Conservation (phyloP, 2,329 filamentous ascomycete species). For the Hansfordia pulvinata region DNA sequence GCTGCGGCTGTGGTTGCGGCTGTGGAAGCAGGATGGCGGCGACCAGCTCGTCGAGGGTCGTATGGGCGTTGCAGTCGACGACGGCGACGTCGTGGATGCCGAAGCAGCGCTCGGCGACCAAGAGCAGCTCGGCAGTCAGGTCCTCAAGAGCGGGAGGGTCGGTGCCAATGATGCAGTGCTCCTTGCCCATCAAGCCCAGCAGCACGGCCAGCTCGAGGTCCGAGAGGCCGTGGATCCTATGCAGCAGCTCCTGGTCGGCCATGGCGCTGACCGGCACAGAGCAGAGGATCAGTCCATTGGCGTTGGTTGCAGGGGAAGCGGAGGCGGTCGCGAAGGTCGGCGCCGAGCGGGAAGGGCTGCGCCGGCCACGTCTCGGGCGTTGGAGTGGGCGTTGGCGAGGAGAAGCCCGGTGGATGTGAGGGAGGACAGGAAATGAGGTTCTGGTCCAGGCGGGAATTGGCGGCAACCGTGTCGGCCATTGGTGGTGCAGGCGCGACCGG, state of each 20-base stretch:
- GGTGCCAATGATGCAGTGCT: constrained; percentile 83
- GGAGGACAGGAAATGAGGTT: no score
- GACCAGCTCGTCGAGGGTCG: constrained; percentile 71
- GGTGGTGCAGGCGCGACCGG: no score
- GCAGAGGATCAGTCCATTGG: no score
- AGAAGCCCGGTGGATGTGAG: no score
- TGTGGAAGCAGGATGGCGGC: constrained; percentile 40
- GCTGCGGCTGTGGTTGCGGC: constrained; percentile 2
- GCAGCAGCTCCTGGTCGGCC: constrained; percentile 47
- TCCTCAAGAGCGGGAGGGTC: constrained; percentile 46
- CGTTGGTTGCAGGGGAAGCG: no score
- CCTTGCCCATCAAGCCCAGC: constrained; percentile 64
- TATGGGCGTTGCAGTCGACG: constrained; percentile 59
- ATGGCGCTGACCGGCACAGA: no score
- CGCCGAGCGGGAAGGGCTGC: no score
- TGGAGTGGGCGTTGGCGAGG: no score
- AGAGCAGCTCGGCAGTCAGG: constrained; percentile 58
- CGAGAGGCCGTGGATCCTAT: constrained; percentile 63
- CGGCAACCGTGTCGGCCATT: no score
- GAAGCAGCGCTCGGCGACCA: constrained; percentile 62
- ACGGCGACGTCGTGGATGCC: constrained; percentile 55
- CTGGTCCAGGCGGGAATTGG: no score
- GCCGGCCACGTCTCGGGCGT: no score
- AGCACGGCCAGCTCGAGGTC: constrained; percentile 82
- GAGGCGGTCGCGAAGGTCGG: no score